A percentile compares a stretch with the other conserved stretches of the same genome.
phyloP scores from a whole-genome alignment of 1,139 yeast genomes.

The Protomyces gravidus region DNA sequence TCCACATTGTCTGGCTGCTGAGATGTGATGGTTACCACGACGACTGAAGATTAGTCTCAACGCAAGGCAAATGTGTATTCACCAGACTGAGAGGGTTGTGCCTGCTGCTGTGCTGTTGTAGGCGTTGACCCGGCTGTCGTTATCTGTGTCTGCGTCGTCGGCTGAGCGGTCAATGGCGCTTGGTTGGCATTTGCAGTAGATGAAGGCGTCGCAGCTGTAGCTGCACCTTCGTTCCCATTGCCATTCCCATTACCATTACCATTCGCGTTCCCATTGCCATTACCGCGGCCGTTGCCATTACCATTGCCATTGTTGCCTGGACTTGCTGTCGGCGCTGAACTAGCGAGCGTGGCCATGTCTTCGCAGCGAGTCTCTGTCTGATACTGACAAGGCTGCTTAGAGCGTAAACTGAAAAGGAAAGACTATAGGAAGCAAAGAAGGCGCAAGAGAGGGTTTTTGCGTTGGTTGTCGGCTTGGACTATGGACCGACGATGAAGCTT shows the following conservation, averaged over 20 bases:
- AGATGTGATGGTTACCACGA: constrained; percentile 21
- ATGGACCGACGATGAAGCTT: too few species aligned
- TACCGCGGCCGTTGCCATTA: neutral
- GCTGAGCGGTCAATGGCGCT: neutral
- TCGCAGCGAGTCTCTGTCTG: too few species aligned
- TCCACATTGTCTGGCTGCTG: constrained; percentile 7
- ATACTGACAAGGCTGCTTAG: too few species aligned
- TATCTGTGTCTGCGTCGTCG: neutral
- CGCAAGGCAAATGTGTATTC: neutral
- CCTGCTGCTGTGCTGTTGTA: neutral
- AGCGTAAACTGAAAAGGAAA: too few species aligned
- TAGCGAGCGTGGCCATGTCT: neutral
- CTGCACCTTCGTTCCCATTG: neutral
- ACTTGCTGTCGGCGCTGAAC: neutral
- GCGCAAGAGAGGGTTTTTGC: too few species aligned
- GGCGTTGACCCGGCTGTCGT: neutral
- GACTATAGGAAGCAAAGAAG: too few species aligned
- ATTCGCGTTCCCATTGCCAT: neutral
- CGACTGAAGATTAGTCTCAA: neutral
- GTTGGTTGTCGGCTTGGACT: too few species aligned
- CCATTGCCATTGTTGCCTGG: constrained; percentile 1
- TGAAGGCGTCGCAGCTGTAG: neutral
- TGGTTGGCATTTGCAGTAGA: neutral
- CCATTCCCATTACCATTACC: neutral
- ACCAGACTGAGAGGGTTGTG: constrained; percentile 5